Percentiles rank a stretch among this genome's conserved stretches.
These are phyloP conservation scores for Penicillium egyptiacum DNA, from an alignment of 495 filamentous ascomycete genomes.

Conservation along the genomic window DNA sequence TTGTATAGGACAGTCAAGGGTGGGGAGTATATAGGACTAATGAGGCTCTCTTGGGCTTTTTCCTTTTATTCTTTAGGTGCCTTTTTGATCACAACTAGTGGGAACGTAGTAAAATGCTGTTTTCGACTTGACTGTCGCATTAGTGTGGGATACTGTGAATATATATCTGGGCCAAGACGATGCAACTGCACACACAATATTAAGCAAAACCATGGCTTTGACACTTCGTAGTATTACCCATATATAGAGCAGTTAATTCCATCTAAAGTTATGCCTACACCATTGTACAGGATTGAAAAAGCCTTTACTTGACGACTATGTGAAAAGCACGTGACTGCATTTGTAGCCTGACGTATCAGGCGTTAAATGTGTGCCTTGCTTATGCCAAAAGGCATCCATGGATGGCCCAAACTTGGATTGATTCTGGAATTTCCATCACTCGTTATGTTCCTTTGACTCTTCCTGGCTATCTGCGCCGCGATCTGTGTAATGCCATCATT, in stretches of 20 bases:
- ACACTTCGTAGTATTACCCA: neutral
- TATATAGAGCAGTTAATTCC: neutral
- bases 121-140: neutral
- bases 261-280: neutral
- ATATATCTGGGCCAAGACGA: neutral
- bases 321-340: neutral
- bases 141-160: neutral
- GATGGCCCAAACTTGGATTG: neutral
- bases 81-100: neutral
- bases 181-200: neutral
- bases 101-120: neutral
- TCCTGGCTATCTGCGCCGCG: neutral
- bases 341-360: neutral
- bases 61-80: neutral
- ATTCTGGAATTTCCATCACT: slow-evolving; percentile 4
- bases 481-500: neutral
- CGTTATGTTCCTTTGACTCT: slow-evolving; percentile 4
- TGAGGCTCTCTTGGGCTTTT: neutral
- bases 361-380: neutral
- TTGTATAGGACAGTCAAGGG: neutral
- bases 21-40: neutral
- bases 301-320: neutral
- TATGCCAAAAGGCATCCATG: slow-evolving; percentile 1
- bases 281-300: neutral
- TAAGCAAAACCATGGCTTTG: neutral